phyloP scores from a whole-genome alignment of 163 green algal genomes.

The Smithsoniella earleae region DNA sequence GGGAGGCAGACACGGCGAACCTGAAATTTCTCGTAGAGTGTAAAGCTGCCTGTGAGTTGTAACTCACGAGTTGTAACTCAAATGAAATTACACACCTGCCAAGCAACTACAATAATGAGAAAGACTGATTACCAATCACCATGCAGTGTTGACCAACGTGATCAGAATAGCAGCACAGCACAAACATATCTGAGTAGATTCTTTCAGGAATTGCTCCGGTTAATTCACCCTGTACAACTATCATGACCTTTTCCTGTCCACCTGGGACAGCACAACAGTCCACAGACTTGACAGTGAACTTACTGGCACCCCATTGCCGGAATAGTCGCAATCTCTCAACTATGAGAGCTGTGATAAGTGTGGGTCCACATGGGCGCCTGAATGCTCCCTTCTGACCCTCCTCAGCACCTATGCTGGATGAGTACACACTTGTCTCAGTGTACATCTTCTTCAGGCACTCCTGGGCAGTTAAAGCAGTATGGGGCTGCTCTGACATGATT shows the following conservation, averaged over 20 bases:
- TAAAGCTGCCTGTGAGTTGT: too few species aligned
- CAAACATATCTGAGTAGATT: not conserved
- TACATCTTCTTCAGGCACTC: not conserved
- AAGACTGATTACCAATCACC: not conserved
- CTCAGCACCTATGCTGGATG: not conserved
- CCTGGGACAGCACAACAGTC: conserved; percentile 23
- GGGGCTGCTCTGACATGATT: not conserved
- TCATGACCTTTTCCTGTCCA: not conserved
- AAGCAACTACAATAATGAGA: not conserved
- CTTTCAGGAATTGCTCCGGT: not conserved
- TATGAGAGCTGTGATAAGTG: not conserved
- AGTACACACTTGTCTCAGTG: not conserved
- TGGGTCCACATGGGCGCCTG: not conserved
- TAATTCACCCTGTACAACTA: conserved; percentile 9
- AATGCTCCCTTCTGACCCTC: not conserved
- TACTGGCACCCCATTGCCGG: not conserved
- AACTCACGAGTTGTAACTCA: too few species aligned
- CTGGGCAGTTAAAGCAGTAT: not conserved
- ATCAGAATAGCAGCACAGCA: not conserved
- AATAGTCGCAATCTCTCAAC: not conserved
- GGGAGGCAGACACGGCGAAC: too few species aligned
- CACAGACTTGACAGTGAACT: not conserved
- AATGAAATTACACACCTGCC: too few species aligned
- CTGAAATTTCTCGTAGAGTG: too few species aligned
- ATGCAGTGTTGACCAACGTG: not conserved